Evolutionary conservation across 2,329 filamentous ascomycete genomes (phyloP), one percentile per base, ranked within the genome.

Genomic region (Erysiphe pisi): DNA sequence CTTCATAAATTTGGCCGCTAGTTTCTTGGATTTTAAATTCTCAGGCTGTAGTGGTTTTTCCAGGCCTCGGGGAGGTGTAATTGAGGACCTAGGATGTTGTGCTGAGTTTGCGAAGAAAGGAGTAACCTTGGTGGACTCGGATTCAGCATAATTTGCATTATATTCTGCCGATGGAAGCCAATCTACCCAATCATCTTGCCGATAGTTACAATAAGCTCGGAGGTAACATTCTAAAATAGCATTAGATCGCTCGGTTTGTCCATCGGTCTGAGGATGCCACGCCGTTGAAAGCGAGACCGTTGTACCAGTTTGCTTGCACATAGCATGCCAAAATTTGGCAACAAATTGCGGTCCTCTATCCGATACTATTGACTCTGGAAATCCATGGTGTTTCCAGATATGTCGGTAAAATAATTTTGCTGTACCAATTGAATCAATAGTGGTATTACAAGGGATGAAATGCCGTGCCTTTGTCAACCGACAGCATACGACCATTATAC

Each of bases 261-360:
- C 31, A 36, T 36, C 31, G 6, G 31, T 36, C 31, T 71, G 31
- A 36, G 25, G 65, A n/a, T 71, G 65, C n/a, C 31, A 31, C 20
- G 36, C 65, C 43, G 65, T 28, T 9, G 65, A 40, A 4, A 36
- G 65, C 14, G 3, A 36, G 31, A 78, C 52, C 16, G 68, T 77
- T 9, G 77, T 77, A 18, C 68, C 18, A 78, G 61, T 70, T 31
- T n/a, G 18, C 1, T 14, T 20, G 40, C 78, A n/a, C 75, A 0
- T 61, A 0, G 58, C 58, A 6, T 28, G n/a, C 58, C 58, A 18
- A 63, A 63, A 18, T 28, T 22, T 43, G 12, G 58, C 76, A 7
- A 76, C 74, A 70, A 80, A 79, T 25, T 65, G 28, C 6, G 76
- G 25, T 40, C 79, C 79, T 25, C 77, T 20, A 65, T 80, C 75